Percentiles rank a stretch among this genome's conserved stretches.
Evolutionary conservation across 2,329 filamentous ascomycete species (phyloP).

Genomic region (Hymenotorrendiella dingleyae): DNA sequence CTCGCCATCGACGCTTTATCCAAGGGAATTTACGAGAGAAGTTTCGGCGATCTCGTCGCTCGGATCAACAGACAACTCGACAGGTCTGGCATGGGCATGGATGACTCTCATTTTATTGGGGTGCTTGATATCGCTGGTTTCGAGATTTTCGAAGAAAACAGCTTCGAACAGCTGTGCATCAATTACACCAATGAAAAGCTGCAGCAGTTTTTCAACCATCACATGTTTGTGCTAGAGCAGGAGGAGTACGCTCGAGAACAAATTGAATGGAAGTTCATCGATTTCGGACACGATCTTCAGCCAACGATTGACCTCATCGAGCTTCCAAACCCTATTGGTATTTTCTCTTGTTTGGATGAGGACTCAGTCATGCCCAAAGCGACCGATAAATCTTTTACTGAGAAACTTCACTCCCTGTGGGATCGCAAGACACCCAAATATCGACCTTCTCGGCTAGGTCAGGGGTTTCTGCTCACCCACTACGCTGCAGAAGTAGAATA

Average conservation of each 20-base stretch:
- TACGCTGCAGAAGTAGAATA: constrained; percentile 98
- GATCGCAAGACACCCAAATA: constrained; percentile 95
- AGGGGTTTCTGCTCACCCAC: constrained; percentile 94
- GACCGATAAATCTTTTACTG: constrained; percentile 92
- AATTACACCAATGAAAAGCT: constrained; percentile 99
- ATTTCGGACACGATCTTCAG: constrained; percentile 94
- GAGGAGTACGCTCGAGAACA: constrained; percentile 96
- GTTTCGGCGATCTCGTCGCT: constrained; percentile 85
- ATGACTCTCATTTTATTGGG: constrained; percentile 93
- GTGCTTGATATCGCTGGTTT: constrained; percentile 98
- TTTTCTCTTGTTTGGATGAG: constrained; percentile 96
- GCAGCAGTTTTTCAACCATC: constrained; percentile 99
- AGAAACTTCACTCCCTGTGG: constrained; percentile 96
- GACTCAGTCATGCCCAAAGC: constrained; percentile 99
- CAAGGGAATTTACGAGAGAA: constrained; percentile 96
- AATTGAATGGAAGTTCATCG: constrained; percentile 99
- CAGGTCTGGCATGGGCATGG: constrained; percentile 71
- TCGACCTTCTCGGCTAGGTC: constrained; percentile 75
- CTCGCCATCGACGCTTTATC: constrained; percentile 84
- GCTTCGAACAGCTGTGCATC: constrained; percentile 98
- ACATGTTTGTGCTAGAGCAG: constrained; percentile 99
- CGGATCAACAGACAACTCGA: constrained; percentile 91
- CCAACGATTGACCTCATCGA: constrained; percentile 98
- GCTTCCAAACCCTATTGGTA: constrained; percentile 91
- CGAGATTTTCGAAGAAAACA: constrained; percentile 97